Percentiles rank a stretch among this genome's conserved stretches.
These are phyloP conservation scores for Rhodotorula sp. DNA, from an alignment of 1,284 basidiomycete genomes.

Conservation along the genomic window DNA sequence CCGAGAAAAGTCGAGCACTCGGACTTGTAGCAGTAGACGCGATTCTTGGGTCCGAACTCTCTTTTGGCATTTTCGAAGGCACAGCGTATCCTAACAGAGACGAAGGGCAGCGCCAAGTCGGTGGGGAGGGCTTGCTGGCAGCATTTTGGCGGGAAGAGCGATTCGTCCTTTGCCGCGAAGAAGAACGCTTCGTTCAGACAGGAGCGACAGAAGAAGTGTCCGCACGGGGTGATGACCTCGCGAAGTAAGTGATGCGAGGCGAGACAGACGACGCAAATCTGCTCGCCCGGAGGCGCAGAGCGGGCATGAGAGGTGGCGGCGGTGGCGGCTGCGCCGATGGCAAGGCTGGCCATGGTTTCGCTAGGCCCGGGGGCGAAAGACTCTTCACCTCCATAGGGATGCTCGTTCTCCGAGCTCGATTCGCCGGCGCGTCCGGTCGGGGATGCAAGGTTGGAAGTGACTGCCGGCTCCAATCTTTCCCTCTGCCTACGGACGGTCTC, in stretches of 20 bases:
- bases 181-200: conserved; percentile 53
- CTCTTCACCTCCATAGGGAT: too few relatives aligned
- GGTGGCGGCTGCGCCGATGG: background rate
- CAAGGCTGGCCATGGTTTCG: background rate
- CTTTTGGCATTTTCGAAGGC: conserved; percentile 39
- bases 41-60: conserved; percentile 51
- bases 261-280: conserved; percentile 59
- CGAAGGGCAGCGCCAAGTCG: too few relatives aligned
- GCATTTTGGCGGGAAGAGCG: conserved; percentile 55
- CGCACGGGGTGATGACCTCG: background rate
- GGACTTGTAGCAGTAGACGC: conserved; percentile 54
- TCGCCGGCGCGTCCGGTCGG: too few relatives aligned
- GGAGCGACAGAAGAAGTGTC: conserved; percentile 51
- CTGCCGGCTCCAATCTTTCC: background rate
- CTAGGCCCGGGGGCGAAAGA: too few relatives aligned
- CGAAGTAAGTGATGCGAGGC: conserved; percentile 77
- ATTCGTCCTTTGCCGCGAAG: conserved; percentile 52
- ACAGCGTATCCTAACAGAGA: too few relatives aligned
- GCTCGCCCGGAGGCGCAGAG: background rate
- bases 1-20: conserved; percentile 59
- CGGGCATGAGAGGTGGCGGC: background rate
- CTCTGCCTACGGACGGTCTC: background rate
- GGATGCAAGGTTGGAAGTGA: background rate
- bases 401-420: too few relatives aligned
- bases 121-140: conserved; percentile 39